Base-by-base conservation (phyloP, 257 asterid species). In the Handroanthus guayacan region DNA sequence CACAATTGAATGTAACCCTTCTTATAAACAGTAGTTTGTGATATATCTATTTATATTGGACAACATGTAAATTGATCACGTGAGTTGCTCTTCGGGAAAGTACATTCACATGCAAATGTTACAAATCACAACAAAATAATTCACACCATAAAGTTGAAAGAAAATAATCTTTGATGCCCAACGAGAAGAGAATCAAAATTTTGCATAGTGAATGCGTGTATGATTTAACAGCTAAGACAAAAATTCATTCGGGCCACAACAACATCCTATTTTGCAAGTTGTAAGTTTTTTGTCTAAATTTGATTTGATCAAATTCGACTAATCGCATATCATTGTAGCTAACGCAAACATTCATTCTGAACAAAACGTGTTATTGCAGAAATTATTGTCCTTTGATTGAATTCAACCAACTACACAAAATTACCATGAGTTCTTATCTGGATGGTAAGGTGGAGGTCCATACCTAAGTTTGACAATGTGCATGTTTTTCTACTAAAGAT, bases 71-170 rank as follows among this genome's bases (percentile, higher is more conserved):
- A 84, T 78, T 73, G 64, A 72, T 88, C 92, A 88, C 90, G 87
- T 86, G 90, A 84, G 84, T 78, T 61, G 61, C 82, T 73, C 82
- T 80, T 76, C 69, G 86, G 87, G 87, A 82, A 84, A 80, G 90
- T 86, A 84, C 90, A 82, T 82, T 88, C 92, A 88, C 92, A 82
- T 86, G 92, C 87, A 84, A 82, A 79, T 78, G 89, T 88, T 80
- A 88, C 78, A 69, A 78, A 78, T 74, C 78, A 61, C 72, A 84
- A 78, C 82, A 79, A 86, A 84, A 84, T 37, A 66, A 67, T 75
- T 85, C 76, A 76, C 82, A 73, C 65, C 79, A 79, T 82, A 82
- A 83, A 81, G 84, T 81, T 67, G 75, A 71, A 79, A 41, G 54
- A 67, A 82, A 75, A 61, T 5, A 56, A 54, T 70, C 34, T 52